A percentile compares a stretch with the other conserved stretches of the same genome.
phyloP scores from a whole-genome alignment of 192 early-diverging fungal genomes.

The Podila clonocystis region DNA sequence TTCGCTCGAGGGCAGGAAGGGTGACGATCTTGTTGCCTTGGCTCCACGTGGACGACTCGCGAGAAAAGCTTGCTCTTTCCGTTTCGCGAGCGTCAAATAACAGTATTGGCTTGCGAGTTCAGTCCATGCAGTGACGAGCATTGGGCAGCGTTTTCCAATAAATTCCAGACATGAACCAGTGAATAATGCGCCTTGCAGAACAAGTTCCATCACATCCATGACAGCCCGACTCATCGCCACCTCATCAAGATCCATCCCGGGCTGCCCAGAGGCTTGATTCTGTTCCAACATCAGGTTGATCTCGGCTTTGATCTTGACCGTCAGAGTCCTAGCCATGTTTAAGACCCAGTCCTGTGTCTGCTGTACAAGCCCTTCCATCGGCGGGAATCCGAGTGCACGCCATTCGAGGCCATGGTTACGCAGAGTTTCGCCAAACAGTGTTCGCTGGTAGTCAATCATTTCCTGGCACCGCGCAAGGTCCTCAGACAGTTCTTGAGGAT shows the following conservation, averaged over 20 bases:
- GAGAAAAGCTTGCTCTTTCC: constrained; percentile 16
- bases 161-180: constrained; percentile 36
- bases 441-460: constrained; percentile 41
- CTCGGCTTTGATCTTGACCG: constrained; percentile 33
- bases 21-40: too few species aligned
- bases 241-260: constrained; percentile 24
- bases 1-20: background rate
- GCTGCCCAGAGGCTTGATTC: background rate
- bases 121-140: constrained; percentile 39
- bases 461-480: constrained; percentile 39
- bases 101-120: constrained; percentile 37
- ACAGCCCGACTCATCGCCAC: constrained; percentile 20
- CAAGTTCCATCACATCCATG: constrained; percentile 29
- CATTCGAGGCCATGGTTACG: constrained; percentile 35
- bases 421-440: constrained; percentile 39
- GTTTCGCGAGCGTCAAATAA: constrained; percentile 16
- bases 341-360: constrained; percentile 42
- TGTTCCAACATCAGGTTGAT: constrained; percentile 26
- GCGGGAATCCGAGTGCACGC: constrained; percentile 34
- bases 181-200: constrained; percentile 41
- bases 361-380: constrained; percentile 40
- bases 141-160: constrained; percentile 25
- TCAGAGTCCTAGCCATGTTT: constrained; percentile 36
- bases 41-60: background rate
- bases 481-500: constrained; percentile 35